Conservation (phyloP, 73 alveolate genomes). For the Stentor coeruleus region DNA sequence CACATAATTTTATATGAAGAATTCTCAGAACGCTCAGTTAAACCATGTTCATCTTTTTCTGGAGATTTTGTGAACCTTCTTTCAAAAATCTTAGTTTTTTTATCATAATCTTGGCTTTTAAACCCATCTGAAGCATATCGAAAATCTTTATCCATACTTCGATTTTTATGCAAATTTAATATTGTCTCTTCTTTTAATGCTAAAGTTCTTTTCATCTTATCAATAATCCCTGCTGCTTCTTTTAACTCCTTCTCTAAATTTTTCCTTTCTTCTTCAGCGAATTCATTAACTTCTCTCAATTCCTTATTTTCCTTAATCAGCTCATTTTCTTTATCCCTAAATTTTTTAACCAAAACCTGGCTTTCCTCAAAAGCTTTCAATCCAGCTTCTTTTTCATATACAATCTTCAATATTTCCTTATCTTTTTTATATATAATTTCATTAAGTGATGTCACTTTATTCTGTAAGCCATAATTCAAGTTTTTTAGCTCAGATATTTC, state of each 20-base stretch:
- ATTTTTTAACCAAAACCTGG: too few relatives aligned
- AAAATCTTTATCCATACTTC: not conserved
- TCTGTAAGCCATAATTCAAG: not conserved
- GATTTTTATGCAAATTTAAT: too few relatives aligned
- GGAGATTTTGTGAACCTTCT: not conserved
- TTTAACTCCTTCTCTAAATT: not conserved
- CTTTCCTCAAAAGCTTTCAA: not conserved
- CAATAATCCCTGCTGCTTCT: not conserved
- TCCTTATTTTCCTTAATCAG: too few relatives aligned
- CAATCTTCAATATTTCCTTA: not conserved
- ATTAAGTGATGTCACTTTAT: not conserved
- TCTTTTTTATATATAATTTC: not conserved
- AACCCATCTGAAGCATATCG: not conserved
- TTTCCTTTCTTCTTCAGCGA: not conserved
- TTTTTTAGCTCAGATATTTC: not conserved
- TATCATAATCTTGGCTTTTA: not conserved
- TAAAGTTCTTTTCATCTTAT: not conserved
- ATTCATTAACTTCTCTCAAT: not conserved
- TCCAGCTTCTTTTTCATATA: not conserved
- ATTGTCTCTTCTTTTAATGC: not conserved
- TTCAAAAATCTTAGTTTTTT: not conserved
- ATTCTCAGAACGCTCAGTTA: not conserved
- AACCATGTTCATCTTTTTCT: not conserved
- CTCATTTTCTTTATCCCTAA: too few relatives aligned
- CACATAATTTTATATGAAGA: not conserved